Base-by-base conservation (phyloP, 2,329 filamentous ascomycete species). In the Botryotinia convoluta region DNA sequence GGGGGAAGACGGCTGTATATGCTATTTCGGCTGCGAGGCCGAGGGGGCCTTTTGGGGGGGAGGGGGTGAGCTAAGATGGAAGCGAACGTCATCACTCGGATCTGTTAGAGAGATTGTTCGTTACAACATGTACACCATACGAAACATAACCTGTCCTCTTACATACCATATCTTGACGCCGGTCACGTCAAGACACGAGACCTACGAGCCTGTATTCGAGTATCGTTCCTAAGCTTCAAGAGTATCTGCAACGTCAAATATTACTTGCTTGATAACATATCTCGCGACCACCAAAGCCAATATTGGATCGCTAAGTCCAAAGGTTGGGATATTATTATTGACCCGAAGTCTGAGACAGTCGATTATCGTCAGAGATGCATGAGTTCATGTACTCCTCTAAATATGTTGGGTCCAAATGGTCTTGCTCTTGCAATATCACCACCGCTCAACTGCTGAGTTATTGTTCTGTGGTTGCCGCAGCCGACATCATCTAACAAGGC, bases 1-100 rank as follows among this genome's bases (percentile, higher is more conserved):
- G 65, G n/a, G 78, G 35, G 61, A 79, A 78, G 42, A 69, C 72
- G 29, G 73, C 76, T n/a, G 72, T 62, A 64, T 74, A 78, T 18
- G 76, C 76, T 20, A 78, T 72, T 54, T 79, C 74, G 44, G 74
- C 73, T 7, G 75, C 74, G 22, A 70, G 14, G 22, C 75, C 77
- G 71, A 74, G 76, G 57, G 75, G 72, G 6, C 12, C 22, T 54
- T 16, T 54, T 20, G 7, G 2, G 44, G 26, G 26, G 22, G 4
- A 2, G 10, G 48, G 26, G 26, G 26, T 5, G 48, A 16, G 26
- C 48, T n/a, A n/a, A 54, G 12, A 54, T 54, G 12, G 26, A n/a
- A 51, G 48, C 48, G 48, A 51, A 51, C 26, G 9, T n/a, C 26
- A 14, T 26, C 48, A 12, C 48, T 51, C 10, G 10, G 48, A 51